Conservation (phyloP, 169 alveolate genomes). For the Plasmodium ovale region DNA sequence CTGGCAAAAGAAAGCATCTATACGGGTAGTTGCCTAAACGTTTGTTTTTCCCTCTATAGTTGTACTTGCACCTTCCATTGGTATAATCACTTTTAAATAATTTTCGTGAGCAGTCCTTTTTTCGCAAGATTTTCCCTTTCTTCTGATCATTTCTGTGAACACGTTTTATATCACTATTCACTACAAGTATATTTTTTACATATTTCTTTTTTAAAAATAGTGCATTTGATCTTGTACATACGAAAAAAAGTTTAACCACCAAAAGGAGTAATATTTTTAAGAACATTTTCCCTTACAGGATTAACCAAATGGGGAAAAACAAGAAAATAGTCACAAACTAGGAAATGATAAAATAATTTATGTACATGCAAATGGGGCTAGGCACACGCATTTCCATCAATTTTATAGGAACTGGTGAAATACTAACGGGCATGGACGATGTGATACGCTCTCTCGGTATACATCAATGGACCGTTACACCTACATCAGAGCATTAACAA, state of each 20-base stretch:
- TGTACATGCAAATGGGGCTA: background rate
- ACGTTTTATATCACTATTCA: conserved; percentile 14
- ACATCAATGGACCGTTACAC: no score
- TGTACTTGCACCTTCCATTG: background rate
- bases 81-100: background rate
- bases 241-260: conserved; percentile 13
- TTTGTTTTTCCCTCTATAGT: background rate
- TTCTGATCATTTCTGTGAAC: conserved; percentile 11
- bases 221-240: conserved; percentile 47
- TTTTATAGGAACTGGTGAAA: no score
- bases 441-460: no score
- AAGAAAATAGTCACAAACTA: background rate
- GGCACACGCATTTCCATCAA: no score
- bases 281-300: conserved; percentile 22
- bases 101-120: background rate
- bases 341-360: conserved; percentile 3
- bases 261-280: conserved; percentile 11
- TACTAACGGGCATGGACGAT: no score
- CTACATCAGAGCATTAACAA: no score
- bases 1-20: background rate
- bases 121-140: background rate
- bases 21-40: background rate
- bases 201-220: conserved; percentile 31
- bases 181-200: conserved; percentile 39
- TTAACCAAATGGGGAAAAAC: background rate